Evolutionary conservation across 139 green algal species (phyloP), one percentile per base, ranked within the genome.

Genomic region (Gonium pectorale): DNA sequence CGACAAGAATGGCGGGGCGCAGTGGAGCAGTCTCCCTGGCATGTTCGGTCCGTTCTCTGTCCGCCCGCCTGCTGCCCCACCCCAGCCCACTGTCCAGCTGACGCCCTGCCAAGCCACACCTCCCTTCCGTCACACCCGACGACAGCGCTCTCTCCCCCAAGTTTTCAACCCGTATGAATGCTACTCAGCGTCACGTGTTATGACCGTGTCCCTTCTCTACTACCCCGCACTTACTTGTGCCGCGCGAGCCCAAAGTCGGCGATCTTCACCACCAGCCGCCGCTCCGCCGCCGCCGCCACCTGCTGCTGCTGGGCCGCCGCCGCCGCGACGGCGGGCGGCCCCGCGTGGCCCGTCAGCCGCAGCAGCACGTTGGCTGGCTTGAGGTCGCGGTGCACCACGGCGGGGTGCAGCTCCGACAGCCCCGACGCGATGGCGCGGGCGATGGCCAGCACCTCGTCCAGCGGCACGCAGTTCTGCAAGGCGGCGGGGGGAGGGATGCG

Each of bases 351-450:
- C 40, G 41, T 17, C 38, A 60, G 41, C 31, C 74, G 15, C 40
- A 56, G n/a, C 38, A 60, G 41, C 31, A 84, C 78, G 78, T 84
- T 84, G 43, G 62, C 63, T 2, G 62, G 63, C 46, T 84, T 84
- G 24, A 84, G 78, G 78, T 84, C 78, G 7, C 78, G 38, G 63
- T 84, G 78, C 46, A 84, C 78, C 44, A 74, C 64, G 44, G 31
- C 43, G 15, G 78, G 78, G 43, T 84, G 78, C 43, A 84, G 78
- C 33, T 60, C 31, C 29, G 62, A 68, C 46, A 84, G 63, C 3
- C 78, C 78, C 13, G 37, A 24, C 31, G 78, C 78, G 59, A 84
- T 84, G 31, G 43, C 64, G 17, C 43, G 62, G 37, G 78, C 78
- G 63, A 84, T 84, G 44, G 15, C 5, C 43, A 84, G 78, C 29